These are phyloP conservation scores for Mollisia scopiformis DNA, from an alignment of 2,329 filamentous ascomycete genomes.

Conservation along the genomic window DNA sequence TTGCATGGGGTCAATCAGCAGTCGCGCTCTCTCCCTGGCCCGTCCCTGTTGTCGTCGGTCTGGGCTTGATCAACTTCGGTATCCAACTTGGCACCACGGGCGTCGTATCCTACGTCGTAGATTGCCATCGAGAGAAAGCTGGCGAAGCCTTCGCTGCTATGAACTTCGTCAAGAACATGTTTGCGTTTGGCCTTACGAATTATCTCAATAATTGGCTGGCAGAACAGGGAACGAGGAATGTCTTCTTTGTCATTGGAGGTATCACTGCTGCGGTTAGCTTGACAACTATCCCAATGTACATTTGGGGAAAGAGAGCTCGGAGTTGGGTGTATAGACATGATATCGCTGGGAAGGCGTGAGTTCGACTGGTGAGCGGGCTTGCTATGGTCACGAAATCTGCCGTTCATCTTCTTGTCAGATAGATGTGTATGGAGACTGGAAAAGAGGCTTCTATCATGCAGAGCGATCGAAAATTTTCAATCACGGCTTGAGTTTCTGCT, in stretches of 20 bases:
- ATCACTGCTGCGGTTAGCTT: slow-evolving; percentile 18
- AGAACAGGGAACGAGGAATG: slow-evolving; percentile 28
- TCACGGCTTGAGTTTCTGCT: too few relatives aligned
- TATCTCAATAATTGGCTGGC: slow-evolving; percentile 32
- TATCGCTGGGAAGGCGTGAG: slow-evolving; percentile 15
- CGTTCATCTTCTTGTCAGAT: too few relatives aligned
- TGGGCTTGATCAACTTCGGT: slow-evolving; percentile 39
- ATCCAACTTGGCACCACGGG: slow-evolving; percentile 43
- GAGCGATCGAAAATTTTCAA: too few relatives aligned
- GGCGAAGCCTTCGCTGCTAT: slow-evolving; percentile 45
- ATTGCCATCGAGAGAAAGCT: slow-evolving; percentile 43
- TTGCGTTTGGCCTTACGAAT: slow-evolving; percentile 37
- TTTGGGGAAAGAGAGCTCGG: slow-evolving; percentile 36
- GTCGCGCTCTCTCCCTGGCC: slow-evolving; percentile 36
- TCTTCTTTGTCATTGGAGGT: slow-evolving; percentile 25
- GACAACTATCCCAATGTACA: slow-evolving; percentile 32
- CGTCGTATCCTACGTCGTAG: slow-evolving; percentile 43
- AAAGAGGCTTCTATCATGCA: too few relatives aligned
- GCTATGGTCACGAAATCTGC: too few relatives aligned
- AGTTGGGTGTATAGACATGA: slow-evolving; percentile 24
- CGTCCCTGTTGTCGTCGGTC: slow-evolving; percentile 38
- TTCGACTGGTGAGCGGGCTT: too few relatives aligned
- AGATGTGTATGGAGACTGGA: too few relatives aligned
- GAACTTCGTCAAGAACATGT: slow-evolving; percentile 44
- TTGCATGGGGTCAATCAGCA: slow-evolving; percentile 42